Percentiles rank a stretch among this genome's conserved stretches.
Evolutionary conservation across 2,329 filamentous ascomycete genomes (phyloP).

Genomic region (Colletotrichum cuscutae): DNA sequence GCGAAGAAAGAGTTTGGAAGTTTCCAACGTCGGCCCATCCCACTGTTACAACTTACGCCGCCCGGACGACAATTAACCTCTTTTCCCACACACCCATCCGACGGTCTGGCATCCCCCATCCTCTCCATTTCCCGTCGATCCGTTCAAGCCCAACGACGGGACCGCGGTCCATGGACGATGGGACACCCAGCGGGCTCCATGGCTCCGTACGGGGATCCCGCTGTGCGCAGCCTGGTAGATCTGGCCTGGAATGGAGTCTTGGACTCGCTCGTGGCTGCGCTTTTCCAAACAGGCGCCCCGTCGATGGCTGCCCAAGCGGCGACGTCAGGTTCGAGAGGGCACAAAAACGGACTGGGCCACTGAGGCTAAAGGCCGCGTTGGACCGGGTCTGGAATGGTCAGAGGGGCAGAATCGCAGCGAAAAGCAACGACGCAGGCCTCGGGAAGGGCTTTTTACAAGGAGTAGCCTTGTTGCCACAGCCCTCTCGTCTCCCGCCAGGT

Average conservation of each 20-base stretch:
- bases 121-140: slow-evolving; percentile 25
- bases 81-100: slow-evolving; percentile 12
- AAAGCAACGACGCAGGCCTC: slow-evolving; percentile 24
- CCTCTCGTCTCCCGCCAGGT: background rate
- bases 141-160: slow-evolving; percentile 31
- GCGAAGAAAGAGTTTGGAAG: background rate
- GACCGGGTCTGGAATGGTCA: slow-evolving; percentile 24
- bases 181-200: background rate
- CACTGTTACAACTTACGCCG: background rate
- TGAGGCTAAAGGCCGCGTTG: slow-evolving; percentile 19
- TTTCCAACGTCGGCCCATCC: background rate
- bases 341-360: slow-evolving; percentile 12
- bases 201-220: background rate
- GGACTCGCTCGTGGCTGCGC: background rate
- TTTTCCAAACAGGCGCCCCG: background rate
- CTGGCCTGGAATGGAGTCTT: background rate
- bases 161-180: background rate
- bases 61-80: slow-evolving; percentile 12
- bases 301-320: slow-evolving; percentile 34
- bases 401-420: slow-evolving; percentile 27
- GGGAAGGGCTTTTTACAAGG: slow-evolving; percentile 16
- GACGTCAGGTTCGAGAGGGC: slow-evolving; percentile 29
- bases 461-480: slow-evolving; percentile 28
- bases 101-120: slow-evolving; percentile 16
- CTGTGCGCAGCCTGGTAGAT: background rate